These are phyloP conservation scores for Coprinopsis cinerea DNA, from an alignment of 768 basidiomycete species.

Conservation along the genomic window DNA sequence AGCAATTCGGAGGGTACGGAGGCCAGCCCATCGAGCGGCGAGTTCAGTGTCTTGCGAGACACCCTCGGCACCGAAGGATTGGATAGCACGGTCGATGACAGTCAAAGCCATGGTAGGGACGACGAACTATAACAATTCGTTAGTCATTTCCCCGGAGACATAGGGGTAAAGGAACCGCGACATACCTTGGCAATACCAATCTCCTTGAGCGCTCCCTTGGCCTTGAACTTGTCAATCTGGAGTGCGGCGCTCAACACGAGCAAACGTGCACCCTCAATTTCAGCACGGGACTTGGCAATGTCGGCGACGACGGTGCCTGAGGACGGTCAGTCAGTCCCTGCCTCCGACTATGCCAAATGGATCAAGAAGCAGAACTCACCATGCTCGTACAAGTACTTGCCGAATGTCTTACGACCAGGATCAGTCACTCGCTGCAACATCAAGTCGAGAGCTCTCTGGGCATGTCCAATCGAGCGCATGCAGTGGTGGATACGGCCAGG, in stretches of 20 bases:
- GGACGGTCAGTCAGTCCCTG: background rate
- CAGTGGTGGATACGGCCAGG: conserved; percentile 97
- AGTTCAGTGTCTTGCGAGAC: conserved; percentile 85
- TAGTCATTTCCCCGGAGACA: too few relatives aligned
- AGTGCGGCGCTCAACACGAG: conserved; percentile 90
- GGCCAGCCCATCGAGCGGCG: conserved; percentile 66
- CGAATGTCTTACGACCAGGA: conserved; percentile 86
- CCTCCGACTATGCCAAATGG: background rate
- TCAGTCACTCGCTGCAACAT: conserved; percentile 94
- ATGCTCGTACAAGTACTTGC: conserved; percentile 86
- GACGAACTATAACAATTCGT: too few relatives aligned
- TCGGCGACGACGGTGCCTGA: conserved; percentile 84
- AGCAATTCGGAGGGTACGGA: conserved; percentile 85
- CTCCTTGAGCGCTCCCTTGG: conserved; percentile 95
- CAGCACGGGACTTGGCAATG: conserved; percentile 88
- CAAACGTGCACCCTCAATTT: conserved; percentile 83
- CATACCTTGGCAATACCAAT: conserved; percentile 94
- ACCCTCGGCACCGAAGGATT: conserved; percentile 95
- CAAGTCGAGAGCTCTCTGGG: conserved; percentile 76
- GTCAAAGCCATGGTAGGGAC: conserved; percentile 86
- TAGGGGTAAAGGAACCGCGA: too few relatives aligned
- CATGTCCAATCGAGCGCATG: conserved; percentile 94
- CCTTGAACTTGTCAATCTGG: conserved; percentile 87
- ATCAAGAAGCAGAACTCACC: conserved; percentile 38
- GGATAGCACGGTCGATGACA: conserved; percentile 94